Conservation (phyloP, 495 filamentous ascomycete genomes). For the Neurospora pannonica region DNA sequence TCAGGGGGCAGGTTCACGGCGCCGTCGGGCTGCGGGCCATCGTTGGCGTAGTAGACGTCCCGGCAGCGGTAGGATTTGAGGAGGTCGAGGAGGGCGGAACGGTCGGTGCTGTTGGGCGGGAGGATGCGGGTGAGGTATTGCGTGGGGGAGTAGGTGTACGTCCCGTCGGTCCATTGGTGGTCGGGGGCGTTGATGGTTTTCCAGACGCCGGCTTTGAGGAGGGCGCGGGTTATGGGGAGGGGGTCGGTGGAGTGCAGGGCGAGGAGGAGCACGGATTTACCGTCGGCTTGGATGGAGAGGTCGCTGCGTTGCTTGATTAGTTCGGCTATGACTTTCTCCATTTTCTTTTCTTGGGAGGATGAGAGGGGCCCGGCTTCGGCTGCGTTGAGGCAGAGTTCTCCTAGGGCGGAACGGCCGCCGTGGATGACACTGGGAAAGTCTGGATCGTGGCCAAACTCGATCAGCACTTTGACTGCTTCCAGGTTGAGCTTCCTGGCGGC, state of each 20-base stretch:
- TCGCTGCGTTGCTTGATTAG: constrained; percentile 32
- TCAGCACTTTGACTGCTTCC: constrained; percentile 30
- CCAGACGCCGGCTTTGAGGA: constrained; percentile 39
- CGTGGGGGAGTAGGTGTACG: constrained; percentile 35
- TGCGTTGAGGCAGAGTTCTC: constrained; percentile 38
- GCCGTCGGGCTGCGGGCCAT: constrained; percentile 35
- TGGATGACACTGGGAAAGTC: constrained; percentile 42
- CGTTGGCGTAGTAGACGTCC: constrained; percentile 40
- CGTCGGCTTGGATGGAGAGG: constrained; percentile 30
- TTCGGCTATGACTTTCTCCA: constrained; percentile 38
- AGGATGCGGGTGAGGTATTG: constrained; percentile 33
- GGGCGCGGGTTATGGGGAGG: constrained; percentile 30
- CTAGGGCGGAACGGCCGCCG: constrained; percentile 37
- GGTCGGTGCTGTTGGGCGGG: constrained; percentile 17
- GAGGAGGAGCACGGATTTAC: constrained; percentile 36
- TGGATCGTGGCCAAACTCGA: constrained; percentile 35
- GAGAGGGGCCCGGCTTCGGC: constrained; percentile 28
- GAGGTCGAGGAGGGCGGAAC: constrained; percentile 28
- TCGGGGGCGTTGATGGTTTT: constrained; percentile 34
- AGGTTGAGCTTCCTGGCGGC: constrained; percentile 37
- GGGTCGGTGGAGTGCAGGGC: constrained; percentile 36
- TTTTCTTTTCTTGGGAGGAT: constrained; percentile 28
- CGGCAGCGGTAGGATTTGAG: constrained; percentile 32
- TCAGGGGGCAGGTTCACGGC: constrained; percentile 33
- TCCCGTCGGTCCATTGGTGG: constrained; percentile 34